A percentile compares a stretch with the other conserved stretches of the same genome.
Conservation (phyloP, 208 protist genomes). For the Leishmania braziliensis region DNA sequence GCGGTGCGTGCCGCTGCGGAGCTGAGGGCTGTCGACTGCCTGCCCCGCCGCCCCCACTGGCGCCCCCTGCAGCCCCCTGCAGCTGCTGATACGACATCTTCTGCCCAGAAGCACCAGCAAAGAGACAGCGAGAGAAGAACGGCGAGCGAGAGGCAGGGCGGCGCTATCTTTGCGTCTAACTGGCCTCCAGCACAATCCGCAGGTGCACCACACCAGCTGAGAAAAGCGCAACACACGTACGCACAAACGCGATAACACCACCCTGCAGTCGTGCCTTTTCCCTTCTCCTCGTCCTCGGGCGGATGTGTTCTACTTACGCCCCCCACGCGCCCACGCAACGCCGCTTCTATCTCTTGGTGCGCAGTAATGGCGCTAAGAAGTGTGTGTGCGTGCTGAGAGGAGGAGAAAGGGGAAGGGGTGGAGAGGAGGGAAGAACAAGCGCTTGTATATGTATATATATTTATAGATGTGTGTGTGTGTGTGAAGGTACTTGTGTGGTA, state of each 20-base stretch:
- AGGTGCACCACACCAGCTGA: background rate
- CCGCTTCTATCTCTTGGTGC: background rate
- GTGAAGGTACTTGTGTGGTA: background rate
- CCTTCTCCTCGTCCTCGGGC: too few relatives aligned
- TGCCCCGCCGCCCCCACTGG: background rate
- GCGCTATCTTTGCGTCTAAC: background rate
- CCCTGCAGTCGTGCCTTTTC: background rate
- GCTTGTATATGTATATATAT: slow-evolving; percentile 6
- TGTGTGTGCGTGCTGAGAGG: background rate
- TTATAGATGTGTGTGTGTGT: slow-evolving; percentile 8
- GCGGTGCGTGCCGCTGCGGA: slow-evolving; percentile 5
- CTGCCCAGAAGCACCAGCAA: background rate
- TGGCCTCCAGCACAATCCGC: background rate
- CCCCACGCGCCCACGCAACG: background rate
- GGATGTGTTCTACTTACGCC: too few relatives aligned
- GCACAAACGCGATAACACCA: background rate
- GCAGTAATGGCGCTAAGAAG: background rate
- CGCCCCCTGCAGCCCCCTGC: background rate
- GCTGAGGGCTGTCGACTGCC: slow-evolving; percentile 3
- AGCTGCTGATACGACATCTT: slow-evolving; percentile 5
- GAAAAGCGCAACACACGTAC: background rate
- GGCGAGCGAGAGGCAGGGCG: background rate
- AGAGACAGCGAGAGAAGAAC: background rate
- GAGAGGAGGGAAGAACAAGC: background rate
- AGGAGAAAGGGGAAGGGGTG: background rate